A percentile compares a stretch with the other conserved stretches of the same genome.
Evolutionary conservation across 148 eudicot genomes (phyloP).

Genomic region (Cornus suecica): DNA sequence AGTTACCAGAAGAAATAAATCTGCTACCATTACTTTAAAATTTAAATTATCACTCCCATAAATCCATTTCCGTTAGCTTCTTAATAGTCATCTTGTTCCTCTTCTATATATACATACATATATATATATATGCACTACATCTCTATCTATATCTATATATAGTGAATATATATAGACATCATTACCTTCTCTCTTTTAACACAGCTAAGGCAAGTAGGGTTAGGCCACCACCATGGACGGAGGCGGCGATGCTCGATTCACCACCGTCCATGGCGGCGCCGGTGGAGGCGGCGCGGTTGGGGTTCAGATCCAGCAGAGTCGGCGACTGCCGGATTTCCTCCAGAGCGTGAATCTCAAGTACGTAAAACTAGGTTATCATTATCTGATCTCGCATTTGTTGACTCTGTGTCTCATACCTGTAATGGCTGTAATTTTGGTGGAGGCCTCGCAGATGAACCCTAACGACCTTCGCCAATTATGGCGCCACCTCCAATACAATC

Average conservation of each 20-base stretch:
- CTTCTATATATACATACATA: too few relatives aligned
- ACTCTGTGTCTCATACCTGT: slow-evolving; percentile 12
- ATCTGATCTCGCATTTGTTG: slow-evolving; percentile 17
- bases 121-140: too few relatives aligned
- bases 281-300: neutral
- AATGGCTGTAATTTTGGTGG: neutral
- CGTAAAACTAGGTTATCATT: slow-evolving; percentile 18
- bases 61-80: neutral
- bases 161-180: neutral
- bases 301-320: slow-evolving; percentile 31
- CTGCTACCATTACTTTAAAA: neutral
- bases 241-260: slow-evolving; percentile 8
- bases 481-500: slow-evolving; percentile 21
- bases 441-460: slow-evolving; percentile 9
- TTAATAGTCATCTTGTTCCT: neutral
- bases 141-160: too few relatives aligned
- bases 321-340: slow-evolving; percentile 22
- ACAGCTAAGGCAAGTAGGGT: neutral
- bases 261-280: neutral
- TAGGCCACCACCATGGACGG: slow-evolving; percentile 16
- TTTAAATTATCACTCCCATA: neutral
- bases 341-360: slow-evolving; percentile 17
- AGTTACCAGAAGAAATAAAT: neutral
- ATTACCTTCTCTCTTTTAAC: neutral
- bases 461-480: slow-evolving; percentile 11